Base-by-base conservation (phyloP, 2,329 filamentous ascomycete genomes). In the Neopestalotiopsis clavispora region DNA sequence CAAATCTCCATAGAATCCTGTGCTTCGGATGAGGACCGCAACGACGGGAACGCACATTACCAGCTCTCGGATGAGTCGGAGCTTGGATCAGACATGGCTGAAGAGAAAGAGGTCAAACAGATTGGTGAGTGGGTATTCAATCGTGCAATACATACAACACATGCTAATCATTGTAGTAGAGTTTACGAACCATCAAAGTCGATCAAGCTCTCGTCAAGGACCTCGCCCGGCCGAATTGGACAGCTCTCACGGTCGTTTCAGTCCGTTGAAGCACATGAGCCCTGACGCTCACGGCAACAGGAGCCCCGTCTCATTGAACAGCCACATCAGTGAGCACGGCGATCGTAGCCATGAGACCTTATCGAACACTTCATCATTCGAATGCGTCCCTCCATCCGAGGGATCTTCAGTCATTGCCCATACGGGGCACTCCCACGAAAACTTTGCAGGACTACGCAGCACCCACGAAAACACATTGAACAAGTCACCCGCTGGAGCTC, bases 1-100 rank as follows among this genome's bases (percentile, higher is more conserved):
- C 69, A 75, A 59, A 71, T 77, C 66, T 78, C 77, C 23, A 72
- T 78, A 75, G 74, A 75, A 61, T 74, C 75, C 42, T 75, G 69
- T 57, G 65, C 67, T 67, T 75, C 75, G 20, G 67, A 72, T 9
- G 73, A 74, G 61, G 71, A 71, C 5, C 61, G 67, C 63, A 69
- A 57, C 52, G 68, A 69, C 66, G 65, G 69, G 12, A 66, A 71
- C 23, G 69, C 64, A 49, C 62, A 68, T 23, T 74, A 72, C 52
- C 64, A 70, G 52, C 68, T 72, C 42, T 71, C 66, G 14, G 32
- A 52, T 28, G 65, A 59, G 57, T 74, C 71, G 30, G 72, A 74
- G 1, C 61, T 72, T 13, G 57, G 64, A 3, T 30, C 42, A 42
- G 13, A 34, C 13, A 65, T 42, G 34, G 58, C 38, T 14, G 59